Percentiles rank a stretch among this genome's conserved stretches.
phyloP scores from a whole-genome alignment of 1,139 yeast genomes.

The Candida labiduridarum region DNA sequence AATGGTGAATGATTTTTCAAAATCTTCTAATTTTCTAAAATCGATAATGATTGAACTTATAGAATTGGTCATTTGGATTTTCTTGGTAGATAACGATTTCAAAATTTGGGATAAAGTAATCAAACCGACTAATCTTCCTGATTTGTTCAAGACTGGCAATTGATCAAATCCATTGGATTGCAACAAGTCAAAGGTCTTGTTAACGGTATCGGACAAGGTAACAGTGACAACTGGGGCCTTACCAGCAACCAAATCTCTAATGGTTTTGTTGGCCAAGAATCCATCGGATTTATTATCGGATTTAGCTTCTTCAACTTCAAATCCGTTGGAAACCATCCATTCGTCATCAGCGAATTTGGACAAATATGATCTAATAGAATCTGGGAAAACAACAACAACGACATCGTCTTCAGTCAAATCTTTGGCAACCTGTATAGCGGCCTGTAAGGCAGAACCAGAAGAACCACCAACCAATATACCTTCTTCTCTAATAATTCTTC shows the following conservation, averaged over 20 bases:
- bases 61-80: constrained; percentile 60
- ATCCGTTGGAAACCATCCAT: constrained; percentile 85
- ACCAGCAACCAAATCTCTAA: constrained; percentile 62
- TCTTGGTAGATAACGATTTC: constrained; percentile 66
- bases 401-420: constrained; percentile 73
- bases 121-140: constrained; percentile 71
- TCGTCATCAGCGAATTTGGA: constrained; percentile 90
- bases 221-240: constrained; percentile 85
- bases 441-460: constrained; percentile 83
- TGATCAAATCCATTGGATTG: constrained; percentile 85
- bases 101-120: constrained; percentile 77
- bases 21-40: constrained; percentile 71
- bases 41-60: constrained; percentile 69
- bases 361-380: constrained; percentile 83
- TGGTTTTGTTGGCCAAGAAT: constrained; percentile 50
- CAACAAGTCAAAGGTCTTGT: constrained; percentile 69
- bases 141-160: constrained; percentile 68
- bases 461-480: constrained; percentile 90
- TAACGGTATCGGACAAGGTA: constrained; percentile 59
- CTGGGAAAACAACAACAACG: constrained; percentile 84
- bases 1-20: constrained; percentile 67
- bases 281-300: constrained; percentile 54
- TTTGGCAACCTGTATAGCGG: constrained; percentile 72
- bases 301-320: constrained; percentile 52
- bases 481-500: constrained; percentile 83